These are phyloP conservation scores for Tylopilus sp. DNA, from an alignment of 1,284 basidiomycete genomes.

Conservation along the genomic window DNA sequence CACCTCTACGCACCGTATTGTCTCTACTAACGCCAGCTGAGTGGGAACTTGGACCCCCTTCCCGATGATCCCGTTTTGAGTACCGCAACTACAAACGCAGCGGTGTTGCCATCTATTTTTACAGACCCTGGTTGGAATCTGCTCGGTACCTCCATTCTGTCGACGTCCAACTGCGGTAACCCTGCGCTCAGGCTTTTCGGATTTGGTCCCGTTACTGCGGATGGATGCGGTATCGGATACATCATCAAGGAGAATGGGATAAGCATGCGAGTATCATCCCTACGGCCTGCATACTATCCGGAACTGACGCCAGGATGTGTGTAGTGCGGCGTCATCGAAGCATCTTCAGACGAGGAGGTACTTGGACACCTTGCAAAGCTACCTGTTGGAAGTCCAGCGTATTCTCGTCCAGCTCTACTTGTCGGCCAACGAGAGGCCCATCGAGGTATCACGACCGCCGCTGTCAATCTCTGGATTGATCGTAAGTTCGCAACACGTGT, in stretches of 20 bases:
- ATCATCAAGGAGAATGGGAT: constrained; percentile 96
- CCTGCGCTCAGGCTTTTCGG: constrained; percentile 87
- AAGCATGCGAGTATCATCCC: constrained; percentile 54
- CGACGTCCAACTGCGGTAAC: constrained; percentile 96
- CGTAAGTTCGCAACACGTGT: constrained; percentile 13
- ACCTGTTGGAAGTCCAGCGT: constrained; percentile 75
- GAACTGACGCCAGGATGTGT: constrained; percentile 2
- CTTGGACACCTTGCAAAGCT: constrained; percentile 79
- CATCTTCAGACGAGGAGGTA: constrained; percentile 91
- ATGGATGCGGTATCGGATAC: constrained; percentile 91
- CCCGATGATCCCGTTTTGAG: constrained; percentile 41
- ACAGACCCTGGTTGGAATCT: constrained; percentile 78
- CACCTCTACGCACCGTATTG: constrained; percentile 87
- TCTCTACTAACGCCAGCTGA: constrained; percentile 70
- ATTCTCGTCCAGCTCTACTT: constrained; percentile 74
- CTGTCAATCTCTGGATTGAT: constrained; percentile 29
- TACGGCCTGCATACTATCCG: not conserved
- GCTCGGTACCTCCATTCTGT: constrained; percentile 81
- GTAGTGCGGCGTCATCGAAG: constrained; percentile 85
- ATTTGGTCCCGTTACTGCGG: constrained; percentile 88
- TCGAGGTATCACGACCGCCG: constrained; percentile 28
- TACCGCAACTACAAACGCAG: constrained; percentile 23
- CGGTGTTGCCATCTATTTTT: constrained; percentile 74
- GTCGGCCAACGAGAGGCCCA: constrained; percentile 74
- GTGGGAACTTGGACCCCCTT: constrained; percentile 41